Evolutionary conservation across 2,329 filamentous ascomycete species (phyloP).

Genomic region (Orbilia oligospora): DNA sequence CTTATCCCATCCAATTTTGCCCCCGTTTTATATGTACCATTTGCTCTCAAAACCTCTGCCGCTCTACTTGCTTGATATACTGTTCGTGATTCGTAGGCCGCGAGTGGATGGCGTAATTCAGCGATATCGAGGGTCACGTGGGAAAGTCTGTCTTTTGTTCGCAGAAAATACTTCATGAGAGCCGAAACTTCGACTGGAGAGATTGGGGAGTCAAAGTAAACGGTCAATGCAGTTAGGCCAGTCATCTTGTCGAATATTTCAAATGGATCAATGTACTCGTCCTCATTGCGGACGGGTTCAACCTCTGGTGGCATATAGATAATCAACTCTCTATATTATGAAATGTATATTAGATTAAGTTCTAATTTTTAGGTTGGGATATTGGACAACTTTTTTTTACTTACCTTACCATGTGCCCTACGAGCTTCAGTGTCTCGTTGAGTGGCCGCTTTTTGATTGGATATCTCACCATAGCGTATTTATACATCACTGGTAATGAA

Average conservation of each 20-base stretch:
- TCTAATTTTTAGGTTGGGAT: too few relatives aligned
- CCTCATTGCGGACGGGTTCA: slow-evolving; percentile 41
- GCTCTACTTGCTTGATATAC: slow-evolving; percentile 28
- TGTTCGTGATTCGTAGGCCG: slow-evolving; percentile 46
- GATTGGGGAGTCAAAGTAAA: slow-evolving; percentile 37
- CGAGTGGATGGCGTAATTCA: slow-evolving; percentile 20
- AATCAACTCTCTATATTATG: slow-evolving; percentile 34
- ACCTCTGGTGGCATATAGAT: slow-evolving; percentile 36
- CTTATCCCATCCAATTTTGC: slow-evolving; percentile 29
- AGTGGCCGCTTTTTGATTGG: slow-evolving; percentile 38
- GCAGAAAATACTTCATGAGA: slow-evolving; percentile 40
- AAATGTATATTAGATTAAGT: not conserved
- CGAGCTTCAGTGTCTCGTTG: slow-evolving; percentile 38
- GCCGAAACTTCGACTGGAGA: slow-evolving; percentile 18
- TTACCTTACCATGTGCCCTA: slow-evolving; percentile 54
- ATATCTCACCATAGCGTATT: slow-evolving; percentile 49
- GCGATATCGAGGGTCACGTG: slow-evolving; percentile 38
- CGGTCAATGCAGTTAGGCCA: slow-evolving; percentile 31
- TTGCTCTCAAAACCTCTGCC: slow-evolving; percentile 3
- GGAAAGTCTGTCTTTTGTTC: slow-evolving; percentile 30
- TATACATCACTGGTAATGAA: slow-evolving; percentile 48
- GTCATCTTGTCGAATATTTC: slow-evolving; percentile 56
- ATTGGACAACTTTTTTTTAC: not conserved
- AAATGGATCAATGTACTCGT: slow-evolving; percentile 35
- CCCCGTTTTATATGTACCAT: not conserved